Evolutionary conservation across 2,329 filamentous ascomycete species (phyloP), one percentile per base, ranked within the genome.

Genomic region (Botrytis medusae): DNA sequence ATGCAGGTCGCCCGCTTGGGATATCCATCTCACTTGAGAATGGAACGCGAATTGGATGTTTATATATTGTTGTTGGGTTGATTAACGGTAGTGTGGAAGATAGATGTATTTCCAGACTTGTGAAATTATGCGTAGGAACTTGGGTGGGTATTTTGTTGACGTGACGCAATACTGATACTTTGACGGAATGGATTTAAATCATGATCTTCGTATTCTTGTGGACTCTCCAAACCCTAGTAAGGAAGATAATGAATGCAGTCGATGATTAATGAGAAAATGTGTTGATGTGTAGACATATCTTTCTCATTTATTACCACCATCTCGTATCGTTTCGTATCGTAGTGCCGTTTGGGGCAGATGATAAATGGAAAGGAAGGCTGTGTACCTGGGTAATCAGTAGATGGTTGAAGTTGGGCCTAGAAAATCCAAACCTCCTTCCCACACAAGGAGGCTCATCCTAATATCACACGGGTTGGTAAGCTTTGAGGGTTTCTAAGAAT

Each of bases 141-240:
- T 12, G 12, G 46, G 25, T 12, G 9, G 37, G 46, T 51, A 14
- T 4, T 67, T n/a, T 4, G 12, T 67, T 54, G 64, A 67, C 64
- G 64, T 54, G 64, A 67, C 64, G 64, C 46, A 37, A 67, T 40
- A n/a, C 32, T 40, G 44, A 54, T 37, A 37, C 2, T 18, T 37
- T 12, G 46, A 51, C 14, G 46, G 22, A 51, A 10, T n/a, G 46
- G 22, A 51, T 25, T 67, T 67, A n/a, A 37, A 67, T 67, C 63
- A 51, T n/a, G 44, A 67, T 67, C 44, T 51, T 32, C 63, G 46
- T 46, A 32, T 65, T 67, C 44, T 37, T 37, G 63, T 67, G 63
- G 44, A 51, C 32, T 37, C 5, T 6, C 29, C 25, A 7, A 14
- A 10, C 3, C 32, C 9, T 48, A 34, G 63, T 1, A 25, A 48